A percentile compares a stretch with the other conserved stretches of the same genome.
Evolutionary conservation across 768 basidiomycete genomes (phyloP).

Genomic region (Suillus paluster): DNA sequence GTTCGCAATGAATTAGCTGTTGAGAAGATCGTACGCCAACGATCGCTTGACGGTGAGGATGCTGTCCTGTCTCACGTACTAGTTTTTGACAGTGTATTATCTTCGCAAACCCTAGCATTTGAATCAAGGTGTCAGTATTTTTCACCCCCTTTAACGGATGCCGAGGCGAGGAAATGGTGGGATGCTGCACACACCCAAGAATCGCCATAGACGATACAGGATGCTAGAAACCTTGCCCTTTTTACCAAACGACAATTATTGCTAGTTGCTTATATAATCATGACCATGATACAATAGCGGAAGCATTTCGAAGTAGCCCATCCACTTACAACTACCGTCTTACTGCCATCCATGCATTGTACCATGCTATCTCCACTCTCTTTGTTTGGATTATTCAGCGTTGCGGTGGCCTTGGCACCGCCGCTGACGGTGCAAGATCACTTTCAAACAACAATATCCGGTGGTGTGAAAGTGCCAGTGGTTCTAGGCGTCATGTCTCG

Average conservation of each 20-base stretch:
- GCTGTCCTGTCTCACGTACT: slow-evolving; percentile 14
- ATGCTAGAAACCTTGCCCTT: neutral
- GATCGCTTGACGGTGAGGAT: slow-evolving; percentile 69
- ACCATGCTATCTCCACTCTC: slow-evolving; percentile 25
- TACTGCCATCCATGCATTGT: slow-evolving; percentile 7
- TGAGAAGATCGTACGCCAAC: slow-evolving; percentile 70
- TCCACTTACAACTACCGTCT: slow-evolving; percentile 19
- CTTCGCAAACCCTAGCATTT: slow-evolving; percentile 57
- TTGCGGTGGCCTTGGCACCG: slow-evolving; percentile 16
- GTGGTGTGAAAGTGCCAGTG: slow-evolving; percentile 50
- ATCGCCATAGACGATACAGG: slow-evolving; percentile 27
- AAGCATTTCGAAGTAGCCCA: neutral
- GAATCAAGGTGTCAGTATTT: slow-evolving; percentile 81
- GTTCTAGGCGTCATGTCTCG: slow-evolving; percentile 67
- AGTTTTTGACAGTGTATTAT: slow-evolving; percentile 17
- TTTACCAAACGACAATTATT: neutral
- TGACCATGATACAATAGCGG: slow-evolving; percentile 27
- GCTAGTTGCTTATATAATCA: slow-evolving; percentile 2
- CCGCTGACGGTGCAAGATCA: slow-evolving; percentile 27
- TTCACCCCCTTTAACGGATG: slow-evolving; percentile 62
- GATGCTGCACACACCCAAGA: slow-evolving; percentile 43
- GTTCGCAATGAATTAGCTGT: slow-evolving; percentile 76
- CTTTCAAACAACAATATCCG: slow-evolving; percentile 14
- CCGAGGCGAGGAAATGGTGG: slow-evolving; percentile 62
- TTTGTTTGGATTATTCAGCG: slow-evolving; percentile 20